These are phyloP conservation scores for Epicoccum nigrum DNA, from an alignment of 2,329 filamentous ascomycete species.

Conservation along the genomic window DNA sequence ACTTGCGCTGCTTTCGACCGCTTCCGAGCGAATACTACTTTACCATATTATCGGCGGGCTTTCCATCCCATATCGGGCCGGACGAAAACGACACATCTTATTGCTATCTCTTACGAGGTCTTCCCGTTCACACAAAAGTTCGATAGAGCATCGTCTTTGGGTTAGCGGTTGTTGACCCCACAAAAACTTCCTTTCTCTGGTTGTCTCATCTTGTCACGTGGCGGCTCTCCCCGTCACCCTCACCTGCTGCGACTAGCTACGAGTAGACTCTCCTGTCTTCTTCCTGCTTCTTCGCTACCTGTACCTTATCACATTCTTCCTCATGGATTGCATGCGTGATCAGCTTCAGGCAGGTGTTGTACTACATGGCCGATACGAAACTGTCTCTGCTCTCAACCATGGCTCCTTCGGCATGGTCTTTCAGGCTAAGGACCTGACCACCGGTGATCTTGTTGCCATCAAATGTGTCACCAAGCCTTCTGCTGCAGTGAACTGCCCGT, in stretches of 20 bases:
- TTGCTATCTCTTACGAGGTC: conserved; percentile 42
- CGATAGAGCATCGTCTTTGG: conserved; percentile 47
- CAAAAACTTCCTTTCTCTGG: conserved; percentile 37
- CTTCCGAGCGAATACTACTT: conserved; percentile 37
- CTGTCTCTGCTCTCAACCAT: conserved; percentile 93
- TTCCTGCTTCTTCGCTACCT: conserved; percentile 34
- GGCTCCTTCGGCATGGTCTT: conserved; percentile 99
- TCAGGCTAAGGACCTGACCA: conserved; percentile 80
- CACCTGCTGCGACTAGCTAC: conserved; percentile 36
- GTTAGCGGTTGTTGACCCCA: conserved; percentile 41
- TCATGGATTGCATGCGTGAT: conserved; percentile 86
- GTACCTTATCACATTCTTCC: conserved; percentile 24
- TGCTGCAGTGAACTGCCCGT: conserved; percentile 63
- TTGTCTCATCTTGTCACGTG: conserved; percentile 31
- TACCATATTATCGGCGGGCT: conserved; percentile 32
- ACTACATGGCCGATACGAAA: conserved; percentile 87
- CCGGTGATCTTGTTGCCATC: conserved; percentile 83
- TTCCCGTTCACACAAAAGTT: conserved; percentile 43
- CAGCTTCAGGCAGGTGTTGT: conserved; percentile 79
- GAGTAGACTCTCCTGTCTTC: conserved; percentile 45
- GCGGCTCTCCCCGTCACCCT: conserved; percentile 23
- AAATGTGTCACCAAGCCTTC: conserved; percentile 91
- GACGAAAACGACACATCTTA: conserved; percentile 33
- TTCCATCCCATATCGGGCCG: conserved; percentile 4
- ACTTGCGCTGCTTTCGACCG: conserved; percentile 37